Base-by-base conservation (phyloP, 2,329 filamentous ascomycete species). In the Colletotrichum sp. region DNA sequence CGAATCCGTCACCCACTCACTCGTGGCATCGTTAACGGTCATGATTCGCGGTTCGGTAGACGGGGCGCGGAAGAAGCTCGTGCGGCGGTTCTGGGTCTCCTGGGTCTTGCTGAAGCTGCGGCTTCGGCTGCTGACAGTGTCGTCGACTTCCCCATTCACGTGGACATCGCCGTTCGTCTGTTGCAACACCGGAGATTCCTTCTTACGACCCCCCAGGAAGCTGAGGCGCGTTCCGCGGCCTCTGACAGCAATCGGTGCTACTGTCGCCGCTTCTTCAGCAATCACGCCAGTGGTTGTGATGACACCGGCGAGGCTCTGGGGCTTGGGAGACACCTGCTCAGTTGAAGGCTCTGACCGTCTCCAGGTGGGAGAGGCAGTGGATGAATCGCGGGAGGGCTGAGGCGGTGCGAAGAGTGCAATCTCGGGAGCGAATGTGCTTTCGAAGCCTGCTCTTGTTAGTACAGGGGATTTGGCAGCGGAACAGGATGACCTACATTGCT, bases 371-470 rank as follows among this genome's bases (percentile, higher is more conserved):
- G 88, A 86, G 56, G 87, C 79, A 13, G 86, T 84, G 68, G 84
- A 83, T n/a, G 84, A 81, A 22, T 88, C 87, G 18, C 85, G 85
- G 8, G 81, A 79, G 6, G 85, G 84, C 65, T 87, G 88, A 3
- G 86, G 86, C 13, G 90, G 90, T 3, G 90, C 88, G 78, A 95
- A 91, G 43, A 92, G 87, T 16, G 89, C 88, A 43, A 95, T 90
- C 81, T 95, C 93, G 0, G 91, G 88, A 1, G 91, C 91, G 80
- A 94, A 94, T 0, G 89, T 92, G 18, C 81, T 83, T 80, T 93
- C 89, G 77, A 93, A 94, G 81, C 89, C 92, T 93, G 67, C 16
- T 48, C 22, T 34, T n/a, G 76, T 80, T 67, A 79, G 70, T 5
- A 66, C 13, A 56, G 12, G 22, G 25, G 65, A 1, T 30, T 18